Percentiles rank a stretch among this genome's conserved stretches.
phyloP scores from a whole-genome alignment of 129 eudicot species.

The Centrapalus pauciflorus region DNA sequence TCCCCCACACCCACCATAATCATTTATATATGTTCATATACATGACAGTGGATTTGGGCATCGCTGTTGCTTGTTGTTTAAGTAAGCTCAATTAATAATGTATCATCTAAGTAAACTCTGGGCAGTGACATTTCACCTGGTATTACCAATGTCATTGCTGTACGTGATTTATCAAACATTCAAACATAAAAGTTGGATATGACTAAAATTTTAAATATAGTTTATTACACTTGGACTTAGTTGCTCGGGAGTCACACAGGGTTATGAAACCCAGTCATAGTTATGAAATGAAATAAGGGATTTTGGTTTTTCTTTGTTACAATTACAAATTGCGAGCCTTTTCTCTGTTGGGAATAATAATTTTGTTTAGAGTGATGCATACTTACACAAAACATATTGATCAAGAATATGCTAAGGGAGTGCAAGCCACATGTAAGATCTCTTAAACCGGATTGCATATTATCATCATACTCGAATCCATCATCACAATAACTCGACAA shows the following conservation, averaged over 20 bases:
- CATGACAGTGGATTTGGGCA: neutral
- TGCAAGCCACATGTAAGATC: neutral
- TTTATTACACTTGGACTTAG: neutral
- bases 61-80: neutral
- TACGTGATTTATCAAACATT: neutral
- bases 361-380: neutral
- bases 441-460: neutral
- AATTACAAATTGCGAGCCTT: neutral
- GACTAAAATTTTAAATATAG: neutral
- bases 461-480: neutral
- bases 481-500: neutral
- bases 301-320: neutral
- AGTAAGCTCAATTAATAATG: neutral
- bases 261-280: neutral
- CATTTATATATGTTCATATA: too few relatives aligned
- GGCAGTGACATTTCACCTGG: neutral
- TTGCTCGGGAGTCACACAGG: neutral
- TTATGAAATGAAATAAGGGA: neutral
- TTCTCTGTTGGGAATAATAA: neutral
- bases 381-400: neutral
- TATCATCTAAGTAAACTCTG: neutral
- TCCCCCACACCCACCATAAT: neutral
- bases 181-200: neutral
- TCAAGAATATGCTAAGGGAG: neutral
- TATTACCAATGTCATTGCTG: neutral